Evolutionary conservation across 2,329 filamentous ascomycete genomes (phyloP).

Genomic region (Pseudogymnoascus pannorum): DNA sequence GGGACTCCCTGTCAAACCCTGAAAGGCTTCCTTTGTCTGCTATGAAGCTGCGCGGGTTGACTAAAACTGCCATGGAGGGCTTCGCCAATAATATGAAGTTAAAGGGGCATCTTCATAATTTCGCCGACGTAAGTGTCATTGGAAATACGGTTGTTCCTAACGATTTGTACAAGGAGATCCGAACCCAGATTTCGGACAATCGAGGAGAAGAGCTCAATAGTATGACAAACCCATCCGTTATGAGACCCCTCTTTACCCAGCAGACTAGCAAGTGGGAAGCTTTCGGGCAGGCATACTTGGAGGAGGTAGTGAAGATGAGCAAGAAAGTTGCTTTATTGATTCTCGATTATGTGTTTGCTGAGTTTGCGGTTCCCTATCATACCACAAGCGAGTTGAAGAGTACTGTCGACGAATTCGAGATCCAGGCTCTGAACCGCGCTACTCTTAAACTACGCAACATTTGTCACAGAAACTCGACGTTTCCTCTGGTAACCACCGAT

Average conservation of each 20-base stretch:
- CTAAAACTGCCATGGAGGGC: slow-evolving; percentile 14
- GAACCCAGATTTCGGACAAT: slow-evolving; percentile 22
- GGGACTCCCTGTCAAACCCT: slow-evolving; percentile 22
- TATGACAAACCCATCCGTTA: slow-evolving; percentile 28
- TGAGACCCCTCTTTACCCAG: slow-evolving; percentile 26
- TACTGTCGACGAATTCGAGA: slow-evolving; percentile 7
- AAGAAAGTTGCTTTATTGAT: slow-evolving; percentile 16
- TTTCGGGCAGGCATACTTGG: slow-evolving; percentile 24
- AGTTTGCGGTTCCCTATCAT: neutral
- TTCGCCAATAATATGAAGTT: slow-evolving; percentile 27
- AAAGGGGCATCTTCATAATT: slow-evolving; percentile 24
- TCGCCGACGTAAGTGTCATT: slow-evolving; percentile 20
- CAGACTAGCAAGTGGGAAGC: slow-evolving; percentile 30
- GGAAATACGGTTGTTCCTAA: neutral
- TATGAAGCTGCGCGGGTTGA: slow-evolving; percentile 24
- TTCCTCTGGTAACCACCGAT: slow-evolving; percentile 16
- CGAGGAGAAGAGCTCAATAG: slow-evolving; percentile 29
- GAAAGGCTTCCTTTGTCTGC: slow-evolving; percentile 17
- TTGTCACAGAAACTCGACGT: slow-evolving; percentile 10
- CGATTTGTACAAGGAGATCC: slow-evolving; percentile 22
- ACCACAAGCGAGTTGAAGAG: slow-evolving; percentile 9
- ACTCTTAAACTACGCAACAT: slow-evolving; percentile 2
- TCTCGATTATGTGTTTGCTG: slow-evolving; percentile 18
- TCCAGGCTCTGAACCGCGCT: neutral
- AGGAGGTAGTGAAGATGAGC: slow-evolving; percentile 16